Evolutionary conservation across 2,329 filamentous ascomycete species (phyloP), one percentile per base, ranked within the genome.

Genomic region (Ophiostoma australiae): DNA sequence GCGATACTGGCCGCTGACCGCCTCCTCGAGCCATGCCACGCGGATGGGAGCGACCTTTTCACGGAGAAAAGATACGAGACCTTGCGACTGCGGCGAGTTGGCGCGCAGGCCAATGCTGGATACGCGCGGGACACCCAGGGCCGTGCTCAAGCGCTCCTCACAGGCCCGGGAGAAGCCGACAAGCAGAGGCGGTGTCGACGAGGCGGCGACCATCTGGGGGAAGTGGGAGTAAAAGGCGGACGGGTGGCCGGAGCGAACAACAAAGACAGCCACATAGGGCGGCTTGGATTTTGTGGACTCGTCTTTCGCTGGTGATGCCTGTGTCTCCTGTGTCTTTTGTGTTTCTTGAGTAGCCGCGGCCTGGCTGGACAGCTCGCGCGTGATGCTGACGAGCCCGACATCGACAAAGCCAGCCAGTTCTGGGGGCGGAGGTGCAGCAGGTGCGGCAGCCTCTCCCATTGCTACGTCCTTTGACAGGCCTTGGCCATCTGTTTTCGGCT

Each of bases 301-400:
- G 31, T 37, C n/a, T 31, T 33, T 35, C 33, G 61, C 61, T 23
- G 61, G 33, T 37, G 27, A 3, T 63, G 5, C 44, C 20, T 17
- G 17, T n/a, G 20, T 58, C 52, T 58, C n/a, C 13, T 61, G 33
- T 61, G 58, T 61, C 58, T 63, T 8, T 17, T 20, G 58, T 8
- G 58, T 15, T 5, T 63, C 27, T 4, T 35, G 13, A 17, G 58
- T 2, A 44, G 35, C 3, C 52, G 20, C 13, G 17, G 39, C 5
- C 27, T 20, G 37, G 15, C 31, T 7, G 72, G 89, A 84, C 2
- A 93, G 82, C 68, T 81, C 82, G 23, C 87, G 84, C 5, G 87
- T 89, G 71, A 92, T 87, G 71, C 81, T 83, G 74, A 88, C 86
- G 65, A 92, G 80, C 2, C 91, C 91, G 67, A 91, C 80, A 68